phyloP scores from a whole-genome alignment of 257 asterid species.

The Plantago ovata region DNA sequence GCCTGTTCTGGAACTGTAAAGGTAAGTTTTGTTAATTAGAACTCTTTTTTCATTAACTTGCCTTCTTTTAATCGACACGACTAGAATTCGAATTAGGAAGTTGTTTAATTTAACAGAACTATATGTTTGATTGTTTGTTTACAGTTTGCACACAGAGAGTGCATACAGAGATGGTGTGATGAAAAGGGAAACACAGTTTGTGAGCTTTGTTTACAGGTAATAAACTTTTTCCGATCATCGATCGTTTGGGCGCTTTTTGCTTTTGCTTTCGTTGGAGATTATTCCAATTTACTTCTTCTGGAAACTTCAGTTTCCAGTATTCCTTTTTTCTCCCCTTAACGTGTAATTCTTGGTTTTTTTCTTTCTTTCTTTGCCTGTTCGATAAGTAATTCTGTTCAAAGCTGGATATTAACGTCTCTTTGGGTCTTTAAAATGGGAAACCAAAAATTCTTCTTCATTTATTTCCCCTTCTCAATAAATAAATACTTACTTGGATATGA shows the following conservation, averaged over 20 bases:
- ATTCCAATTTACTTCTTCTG: background rate
- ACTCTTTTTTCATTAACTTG: background rate
- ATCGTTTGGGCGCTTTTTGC: background rate
- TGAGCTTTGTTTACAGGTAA: constrained; percentile 88
- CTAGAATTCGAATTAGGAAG: no score
- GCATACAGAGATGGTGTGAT: constrained; percentile 94
- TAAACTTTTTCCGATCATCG: constrained; percentile 9
- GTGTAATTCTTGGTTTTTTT: no score
- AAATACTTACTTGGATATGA: background rate
- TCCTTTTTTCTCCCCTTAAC: background rate
- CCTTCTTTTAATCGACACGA: no score
- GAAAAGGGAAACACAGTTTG: constrained; percentile 84
- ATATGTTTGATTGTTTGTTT: background rate
- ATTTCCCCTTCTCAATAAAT: background rate
- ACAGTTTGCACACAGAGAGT: constrained; percentile 91
- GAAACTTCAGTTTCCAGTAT: constrained; percentile 12
- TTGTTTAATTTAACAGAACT: background rate
- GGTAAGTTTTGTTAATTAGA: constrained; percentile 27
- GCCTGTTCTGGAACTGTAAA: constrained; percentile 90
- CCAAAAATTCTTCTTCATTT: background rate
- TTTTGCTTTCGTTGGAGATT: background rate
- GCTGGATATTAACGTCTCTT: no score
- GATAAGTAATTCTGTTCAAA: constrained; percentile 8
- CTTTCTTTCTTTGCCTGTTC: constrained; percentile 21
- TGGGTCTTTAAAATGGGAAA: constrained; percentile 12